Evolutionary conservation across 306 rosid species (phyloP), one percentile per base, ranked within the genome.

Genomic region (Betula pendula): DNA sequence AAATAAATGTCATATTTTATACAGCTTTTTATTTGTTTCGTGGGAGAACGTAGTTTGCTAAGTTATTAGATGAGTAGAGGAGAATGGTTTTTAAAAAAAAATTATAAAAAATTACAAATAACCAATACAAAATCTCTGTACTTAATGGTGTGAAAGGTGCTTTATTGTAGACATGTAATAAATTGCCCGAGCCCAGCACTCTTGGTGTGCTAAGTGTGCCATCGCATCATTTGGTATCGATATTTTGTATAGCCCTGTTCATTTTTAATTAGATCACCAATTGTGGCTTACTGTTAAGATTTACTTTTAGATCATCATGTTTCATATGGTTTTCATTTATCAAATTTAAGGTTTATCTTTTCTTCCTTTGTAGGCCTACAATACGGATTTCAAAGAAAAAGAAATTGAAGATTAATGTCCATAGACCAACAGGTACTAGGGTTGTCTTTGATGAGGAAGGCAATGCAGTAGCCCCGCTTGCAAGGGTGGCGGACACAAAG

Each of bases 381-480:
- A 87, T 90, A 47, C 87, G 87, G 65, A 77, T 95, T 70, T 79
- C 71, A 75, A 95, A 92, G 90, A 92, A 90, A 81, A 92, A 89
- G 89, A 92, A 95, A 85, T 84, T 92, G 80, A 92, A 91, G 89
- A 90, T 92, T 87, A 90, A 90, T 70, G 9, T 89, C 25, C 91
- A 86, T 66, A 89, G 92, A 82, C 99, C 99, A 22, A 62, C 83
- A 5, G 97, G 99, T 70, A 88, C 85, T 45, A 88, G 93, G 73
- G 89, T 87, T n/a, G 91, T 91, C 53, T 92, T 90, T 79, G 99
- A 95, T 14, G 99, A 95, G 24, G 96, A 95, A 24, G 96, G 97
- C 71, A 85, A 92, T 82, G 75, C 89, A 55, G 85, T 92, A 71
- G 85, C 91, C 25, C 98, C 97, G 2, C 84, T 94, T 62, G 97